Percentiles rank a stretch among this genome's conserved stretches.
These are phyloP conservation scores for Dothidotthia symphoricarpi DNA, from an alignment of 2,329 filamentous ascomycete genomes.

Conservation along the genomic window DNA sequence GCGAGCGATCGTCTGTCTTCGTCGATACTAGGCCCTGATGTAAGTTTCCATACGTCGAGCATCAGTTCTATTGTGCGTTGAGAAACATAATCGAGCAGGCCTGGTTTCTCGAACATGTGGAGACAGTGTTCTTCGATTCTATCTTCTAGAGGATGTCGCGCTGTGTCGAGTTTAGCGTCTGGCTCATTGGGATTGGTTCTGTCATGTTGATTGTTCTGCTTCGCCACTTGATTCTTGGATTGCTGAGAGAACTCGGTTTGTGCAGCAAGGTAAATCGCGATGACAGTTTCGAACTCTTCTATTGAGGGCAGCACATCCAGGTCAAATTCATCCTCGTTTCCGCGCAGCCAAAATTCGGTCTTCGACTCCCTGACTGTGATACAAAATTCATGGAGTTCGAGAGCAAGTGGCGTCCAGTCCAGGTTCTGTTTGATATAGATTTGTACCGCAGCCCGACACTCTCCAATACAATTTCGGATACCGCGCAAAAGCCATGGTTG, in stretches of 20 bases:
- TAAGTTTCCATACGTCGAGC: constrained; percentile 19
- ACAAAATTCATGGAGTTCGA: constrained; percentile 26
- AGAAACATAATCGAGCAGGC: constrained; percentile 5
- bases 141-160: constrained; percentile 11
- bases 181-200: background rate
- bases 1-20: constrained; percentile 16
- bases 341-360: background rate
- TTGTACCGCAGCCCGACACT: constrained; percentile 21
- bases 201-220: background rate
- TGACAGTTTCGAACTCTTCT: constrained; percentile 8
- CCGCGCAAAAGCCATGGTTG: constrained; percentile 20
- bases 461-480: constrained; percentile 22
- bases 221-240: background rate
- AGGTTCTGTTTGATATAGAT: constrained; percentile 15
- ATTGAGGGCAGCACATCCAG: constrained; percentile 9
- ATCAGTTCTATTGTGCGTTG: constrained; percentile 17
- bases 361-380: constrained; percentile 13
- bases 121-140: constrained; percentile 19
- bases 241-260: background rate
- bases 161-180: background rate
- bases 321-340: too few relatives aligned
- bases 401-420: constrained; percentile 18
- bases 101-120: constrained; percentile 15
- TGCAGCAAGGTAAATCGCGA: constrained; percentile 17
- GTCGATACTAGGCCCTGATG: constrained; percentile 3